These are phyloP conservation scores for Moesziomyces parantarcticus DNA, from an alignment of 1,284 basidiomycete species.

Conservation along the genomic window DNA sequence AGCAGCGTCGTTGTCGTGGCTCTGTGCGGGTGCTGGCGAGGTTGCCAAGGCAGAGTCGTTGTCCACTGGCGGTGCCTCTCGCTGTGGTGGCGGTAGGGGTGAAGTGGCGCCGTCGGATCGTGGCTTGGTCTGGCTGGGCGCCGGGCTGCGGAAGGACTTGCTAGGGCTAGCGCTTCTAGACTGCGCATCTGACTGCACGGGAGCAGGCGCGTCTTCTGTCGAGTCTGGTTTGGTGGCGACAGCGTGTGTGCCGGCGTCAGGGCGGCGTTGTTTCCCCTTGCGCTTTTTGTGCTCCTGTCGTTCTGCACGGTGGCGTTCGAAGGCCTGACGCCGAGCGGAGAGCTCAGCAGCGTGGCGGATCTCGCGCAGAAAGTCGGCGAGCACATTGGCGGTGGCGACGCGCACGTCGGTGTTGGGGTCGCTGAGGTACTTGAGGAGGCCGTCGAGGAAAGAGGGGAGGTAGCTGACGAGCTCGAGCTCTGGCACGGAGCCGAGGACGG, in stretches of 20 bases:
- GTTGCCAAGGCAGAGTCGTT: constrained; percentile 2
- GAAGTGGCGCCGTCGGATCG: constrained; percentile 21
- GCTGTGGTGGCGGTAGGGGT: constrained; percentile 16
- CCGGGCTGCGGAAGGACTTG: constrained; percentile 17
- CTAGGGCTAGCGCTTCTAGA: constrained; percentile 29
- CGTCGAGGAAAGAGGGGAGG: constrained; percentile 93
- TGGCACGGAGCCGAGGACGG: constrained; percentile 93
- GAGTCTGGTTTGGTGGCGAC: not conserved
- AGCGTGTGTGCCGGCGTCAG: not conserved
- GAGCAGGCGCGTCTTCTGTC: constrained; percentile 69
- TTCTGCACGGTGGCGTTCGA: constrained; percentile 34
- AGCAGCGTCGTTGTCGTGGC: constrained; percentile 1
- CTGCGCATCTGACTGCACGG: constrained; percentile 32
- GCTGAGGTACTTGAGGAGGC: constrained; percentile 87
- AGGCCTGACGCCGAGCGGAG: constrained; percentile 24
- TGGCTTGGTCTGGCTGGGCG: constrained; percentile 5
- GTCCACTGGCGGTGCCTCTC: not conserved
- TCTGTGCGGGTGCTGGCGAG: not conserved
- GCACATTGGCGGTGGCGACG: constrained; percentile 87
- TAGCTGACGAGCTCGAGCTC: constrained; percentile 94
- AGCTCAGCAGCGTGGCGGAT: constrained; percentile 68
- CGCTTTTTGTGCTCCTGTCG: constrained; percentile 60
- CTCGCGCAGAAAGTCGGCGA: constrained; percentile 92
- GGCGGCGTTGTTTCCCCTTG: constrained; percentile 71
- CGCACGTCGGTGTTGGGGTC: constrained; percentile 95